A percentile compares a stretch with the other conserved stretches of the same genome.
Conservation (phyloP, 345 rosid species). For the Acer yangbiense region DNA sequence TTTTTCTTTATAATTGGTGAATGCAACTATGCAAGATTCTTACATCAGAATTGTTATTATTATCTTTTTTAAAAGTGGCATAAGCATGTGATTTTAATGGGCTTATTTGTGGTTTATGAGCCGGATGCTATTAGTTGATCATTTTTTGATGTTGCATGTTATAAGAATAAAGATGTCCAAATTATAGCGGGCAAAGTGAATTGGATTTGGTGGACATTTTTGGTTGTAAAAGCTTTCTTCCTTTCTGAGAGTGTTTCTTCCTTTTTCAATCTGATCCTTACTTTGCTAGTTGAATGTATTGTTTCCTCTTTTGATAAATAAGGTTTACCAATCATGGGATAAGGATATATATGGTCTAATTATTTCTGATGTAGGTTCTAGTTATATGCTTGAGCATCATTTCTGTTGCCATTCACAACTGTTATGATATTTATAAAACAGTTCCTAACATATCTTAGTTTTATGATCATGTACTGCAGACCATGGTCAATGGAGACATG, state of each 20-base stretch:
- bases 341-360: not conserved
- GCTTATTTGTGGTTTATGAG: not conserved
- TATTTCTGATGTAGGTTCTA: not conserved
- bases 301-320: not conserved
- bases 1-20: not conserved
- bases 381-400: not conserved
- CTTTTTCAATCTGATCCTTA: not conserved
- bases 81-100: not conserved
- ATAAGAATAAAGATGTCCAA: not conserved
- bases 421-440: constrained; percentile 5
- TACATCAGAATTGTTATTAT: not conserved
- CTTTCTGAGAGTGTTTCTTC: not conserved
- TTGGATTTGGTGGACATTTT: not conserved
- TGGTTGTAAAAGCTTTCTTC: not conserved
- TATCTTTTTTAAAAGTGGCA: not conserved
- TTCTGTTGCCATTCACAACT: constrained; percentile 5
- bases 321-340: not conserved
- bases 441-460: constrained; percentile 2
- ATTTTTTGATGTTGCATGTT: not conserved
- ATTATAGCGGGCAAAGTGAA: not conserved
- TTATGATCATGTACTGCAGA: constrained; percentile 43
- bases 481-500: constrained; percentile 63
- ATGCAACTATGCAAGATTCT: not conserved
- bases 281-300: not conserved
- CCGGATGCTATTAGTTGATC: not conserved